phyloP scores from a whole-genome alignment of 2,329 filamentous ascomycete species.

The Madurella fahalii region DNA sequence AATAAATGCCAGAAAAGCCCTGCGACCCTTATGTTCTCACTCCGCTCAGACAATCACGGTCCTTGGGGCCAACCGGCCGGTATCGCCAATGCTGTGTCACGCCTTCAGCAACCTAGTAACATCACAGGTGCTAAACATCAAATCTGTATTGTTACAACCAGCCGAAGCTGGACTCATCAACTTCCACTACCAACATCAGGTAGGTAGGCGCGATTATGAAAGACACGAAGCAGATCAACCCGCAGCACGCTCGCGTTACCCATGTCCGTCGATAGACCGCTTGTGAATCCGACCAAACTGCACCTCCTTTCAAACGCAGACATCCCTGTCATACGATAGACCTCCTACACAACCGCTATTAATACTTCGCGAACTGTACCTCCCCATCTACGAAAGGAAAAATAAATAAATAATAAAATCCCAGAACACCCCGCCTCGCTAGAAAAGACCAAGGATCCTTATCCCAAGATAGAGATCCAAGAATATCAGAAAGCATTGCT shows the following conservation, averaged over 20 bases:
- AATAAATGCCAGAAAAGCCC: too few species aligned
- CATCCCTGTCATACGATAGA: neutral
- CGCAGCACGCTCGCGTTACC: neutral
- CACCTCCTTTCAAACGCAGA: neutral
- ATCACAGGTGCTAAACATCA: neutral
- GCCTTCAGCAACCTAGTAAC: neutral
- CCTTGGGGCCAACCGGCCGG: too few species aligned
- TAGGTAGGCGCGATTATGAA: neutral
- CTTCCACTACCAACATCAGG: neutral
- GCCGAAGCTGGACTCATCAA: neutral
- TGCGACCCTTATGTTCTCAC: too few species aligned
- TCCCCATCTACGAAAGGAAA: too few species aligned
- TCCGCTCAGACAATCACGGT: too few species aligned
- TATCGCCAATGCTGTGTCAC: too few species aligned
- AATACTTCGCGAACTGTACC: neutral
- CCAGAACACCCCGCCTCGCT: conserved; percentile 7
- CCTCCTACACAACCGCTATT: conserved; percentile 1
- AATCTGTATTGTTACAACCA: neutral
- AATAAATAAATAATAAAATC: neutral
- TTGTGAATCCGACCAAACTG: neutral
- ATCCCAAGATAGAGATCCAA: neutral
- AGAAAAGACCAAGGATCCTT: neutral
- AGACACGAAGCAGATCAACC: neutral
- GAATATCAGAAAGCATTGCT: neutral
- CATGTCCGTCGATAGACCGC: neutral